A percentile compares a stretch with the other conserved stretches of the same genome.
Conservation (phyloP, 2,329 filamentous ascomycete genomes). For the Nannizziopsis barbatae region DNA sequence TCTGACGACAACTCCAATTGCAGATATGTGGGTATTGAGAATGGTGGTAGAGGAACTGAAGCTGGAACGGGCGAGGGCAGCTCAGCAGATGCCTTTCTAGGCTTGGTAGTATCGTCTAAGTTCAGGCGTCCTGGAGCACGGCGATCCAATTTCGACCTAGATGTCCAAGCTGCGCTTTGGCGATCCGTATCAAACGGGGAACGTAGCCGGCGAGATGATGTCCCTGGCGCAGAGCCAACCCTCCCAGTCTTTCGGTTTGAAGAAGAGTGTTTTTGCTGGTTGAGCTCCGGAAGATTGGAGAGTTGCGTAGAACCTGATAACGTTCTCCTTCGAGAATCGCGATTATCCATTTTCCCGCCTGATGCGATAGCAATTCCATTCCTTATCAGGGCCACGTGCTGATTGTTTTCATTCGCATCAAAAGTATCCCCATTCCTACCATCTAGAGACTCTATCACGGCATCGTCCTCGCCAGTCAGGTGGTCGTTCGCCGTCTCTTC, state of each 20-base stretch:
- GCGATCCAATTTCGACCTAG: conserved; percentile 27
- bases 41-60: conserved; percentile 48
- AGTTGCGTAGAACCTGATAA: conserved; percentile 18
- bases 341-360: conserved; percentile 3
- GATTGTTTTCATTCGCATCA: not conserved
- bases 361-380: conserved; percentile 4
- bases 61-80: conserved; percentile 40
- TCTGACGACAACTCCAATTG: conserved; percentile 53
- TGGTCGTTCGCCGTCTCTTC: conserved; percentile 17
- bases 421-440: conserved; percentile 5
- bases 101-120: conserved; percentile 19
- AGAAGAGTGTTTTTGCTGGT: conserved; percentile 13
- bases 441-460: not conserved
- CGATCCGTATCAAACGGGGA: conserved; percentile 25
- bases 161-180: conserved; percentile 24
- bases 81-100: conserved; percentile 1
- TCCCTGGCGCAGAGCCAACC: conserved; percentile 30
- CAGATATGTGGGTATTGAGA: conserved; percentile 55
- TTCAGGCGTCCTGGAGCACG: conserved; percentile 23
- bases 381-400: conserved; percentile 7
- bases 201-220: conserved; percentile 24
- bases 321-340: conserved; percentile 10
- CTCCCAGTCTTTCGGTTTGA: conserved; percentile 24
- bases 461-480: conserved; percentile 14
- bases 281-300: conserved; percentile 18